phyloP scores from a whole-genome alignment of 2,329 filamentous ascomycete species.

The Alternaria incomplexa region DNA sequence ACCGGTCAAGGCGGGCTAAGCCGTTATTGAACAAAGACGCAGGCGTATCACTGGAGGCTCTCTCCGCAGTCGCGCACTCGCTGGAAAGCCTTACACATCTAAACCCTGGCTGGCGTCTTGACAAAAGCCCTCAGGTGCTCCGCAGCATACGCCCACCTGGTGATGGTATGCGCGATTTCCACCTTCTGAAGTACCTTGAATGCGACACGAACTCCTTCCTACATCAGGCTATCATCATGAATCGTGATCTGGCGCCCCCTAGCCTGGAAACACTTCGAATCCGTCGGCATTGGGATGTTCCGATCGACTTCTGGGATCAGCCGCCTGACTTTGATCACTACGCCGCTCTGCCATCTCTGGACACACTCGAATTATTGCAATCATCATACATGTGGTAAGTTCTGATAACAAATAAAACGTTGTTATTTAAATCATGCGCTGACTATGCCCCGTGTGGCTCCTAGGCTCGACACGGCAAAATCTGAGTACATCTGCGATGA shows the following conservation, averaged over 20 bases:
- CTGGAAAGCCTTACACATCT: conserved; percentile 37
- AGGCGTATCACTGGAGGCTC: conserved; percentile 28
- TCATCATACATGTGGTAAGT: conserved; percentile 18
- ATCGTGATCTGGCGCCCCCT: conserved; percentile 35
- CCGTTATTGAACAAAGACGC: conserved; percentile 26
- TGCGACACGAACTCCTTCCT: conserved; percentile 42
- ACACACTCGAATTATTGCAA: conserved; percentile 37
- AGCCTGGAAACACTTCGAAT: conserved; percentile 37
- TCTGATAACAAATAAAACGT: background rate
- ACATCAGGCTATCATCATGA: conserved; percentile 33
- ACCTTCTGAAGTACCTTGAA: conserved; percentile 34
- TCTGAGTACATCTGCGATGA: conserved; percentile 31
- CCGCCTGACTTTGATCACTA: conserved; percentile 35
- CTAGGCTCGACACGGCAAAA: conserved; percentile 7
- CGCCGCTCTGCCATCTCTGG: conserved; percentile 31
- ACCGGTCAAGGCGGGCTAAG: conserved; percentile 8
- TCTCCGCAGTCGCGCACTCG: conserved; percentile 38
- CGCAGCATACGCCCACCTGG: conserved; percentile 24
- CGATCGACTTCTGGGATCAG: conserved; percentile 36
- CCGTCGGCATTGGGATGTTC: conserved; percentile 27
- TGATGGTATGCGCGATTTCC: conserved; percentile 40
- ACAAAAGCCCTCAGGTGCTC: conserved; percentile 18
- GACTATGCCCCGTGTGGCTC: background rate
- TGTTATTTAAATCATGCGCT: background rate
- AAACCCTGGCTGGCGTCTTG: conserved; percentile 30